Evolutionary conservation across 2,329 filamentous ascomycete species (phyloP), one percentile per base, ranked within the genome.

Genomic region (Tolypocladium cylindrosporum): DNA sequence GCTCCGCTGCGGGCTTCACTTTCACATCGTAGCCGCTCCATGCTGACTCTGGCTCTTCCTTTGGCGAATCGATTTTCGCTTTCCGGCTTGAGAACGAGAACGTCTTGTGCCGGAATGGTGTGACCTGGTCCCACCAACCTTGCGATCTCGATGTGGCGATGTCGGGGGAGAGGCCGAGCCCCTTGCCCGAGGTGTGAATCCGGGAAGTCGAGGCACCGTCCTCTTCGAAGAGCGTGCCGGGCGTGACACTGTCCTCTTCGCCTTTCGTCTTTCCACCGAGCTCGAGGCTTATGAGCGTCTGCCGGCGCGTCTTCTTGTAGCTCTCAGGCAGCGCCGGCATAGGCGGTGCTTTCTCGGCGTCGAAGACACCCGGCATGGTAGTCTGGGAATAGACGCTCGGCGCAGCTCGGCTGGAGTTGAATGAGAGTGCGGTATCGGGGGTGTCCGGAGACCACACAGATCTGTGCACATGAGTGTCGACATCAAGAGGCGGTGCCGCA

Each of bases 101-200:
- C 55, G 63, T 71, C 65, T 63, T 78, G 65, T 80, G 76, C 19
- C 72, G 65, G 65, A 91, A 91, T 0, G 88, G 88, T 1, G 88
- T 89, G 9, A 82, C 86, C 57, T 89, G 79, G 65, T 90, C 89
- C 88, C 88, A 91, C 88, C 88, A 91, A 24, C 88, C 88, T 60
- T 79, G 78, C 34, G 86, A 87, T 57, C 78, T 79, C 13, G 82
- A 79, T 48, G 76, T 79, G 36, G 81, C 82, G 45, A 80, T 82
- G 54, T 77, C 70, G 51, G 77, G 70, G 48, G 74, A 71, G 62
- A 74, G 54, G 53, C 69, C 67, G 10, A 69, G 65, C 9, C 68
- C 71, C 55, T 74, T 76, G 16, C 71, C 66, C 57, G 71, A 75
- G 43, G 68, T 63, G 7, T 74, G 74, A 59, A 73, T 72, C 37